phyloP scores from a whole-genome alignment of 306 rosid species.

The Betula pendula region DNA sequence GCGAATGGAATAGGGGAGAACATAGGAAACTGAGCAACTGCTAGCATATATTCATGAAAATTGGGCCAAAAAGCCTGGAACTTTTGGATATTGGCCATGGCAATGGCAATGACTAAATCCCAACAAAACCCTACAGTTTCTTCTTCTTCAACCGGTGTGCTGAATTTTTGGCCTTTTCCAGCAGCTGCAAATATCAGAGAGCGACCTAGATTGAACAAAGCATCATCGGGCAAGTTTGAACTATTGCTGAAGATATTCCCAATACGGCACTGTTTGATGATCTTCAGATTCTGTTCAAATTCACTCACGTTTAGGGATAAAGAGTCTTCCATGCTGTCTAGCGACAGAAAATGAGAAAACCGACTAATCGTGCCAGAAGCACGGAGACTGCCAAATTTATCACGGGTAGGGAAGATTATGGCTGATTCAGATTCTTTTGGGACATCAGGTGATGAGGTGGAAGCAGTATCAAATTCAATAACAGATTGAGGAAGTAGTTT shows the following conservation, averaged over 20 bases:
- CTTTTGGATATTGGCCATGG: conserved; percentile 55
- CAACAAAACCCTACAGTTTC: conserved; percentile 90
- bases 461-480: conserved; percentile 55
- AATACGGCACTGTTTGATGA: conserved; percentile 73
- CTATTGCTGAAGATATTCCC: conserved; percentile 64
- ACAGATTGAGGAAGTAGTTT: conserved; percentile 71
- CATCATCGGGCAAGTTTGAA: conserved; percentile 63
- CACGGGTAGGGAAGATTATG: conserved; percentile 38
- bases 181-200: conserved; percentile 81
- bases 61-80: conserved; percentile 72
- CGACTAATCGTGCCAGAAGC: conserved; percentile 48
- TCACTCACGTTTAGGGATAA: conserved; percentile 63
- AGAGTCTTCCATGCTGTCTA: conserved; percentile 62
- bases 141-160: conserved; percentile 89
- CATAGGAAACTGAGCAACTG: conserved; percentile 79
- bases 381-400: conserved; percentile 43
- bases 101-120: conserved; percentile 70
- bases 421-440: conserved; percentile 48
- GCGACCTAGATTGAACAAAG: conserved; percentile 71
- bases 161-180: conserved; percentile 91
- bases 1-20: conserved; percentile 87
- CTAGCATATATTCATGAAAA: conserved; percentile 64
- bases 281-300: conserved; percentile 77
- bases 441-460: conserved; percentile 27
- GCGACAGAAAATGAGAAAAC: conserved; percentile 53